Conservation (phyloP, 345 rosid species). For the Eutrema heterophyllum region DNA sequence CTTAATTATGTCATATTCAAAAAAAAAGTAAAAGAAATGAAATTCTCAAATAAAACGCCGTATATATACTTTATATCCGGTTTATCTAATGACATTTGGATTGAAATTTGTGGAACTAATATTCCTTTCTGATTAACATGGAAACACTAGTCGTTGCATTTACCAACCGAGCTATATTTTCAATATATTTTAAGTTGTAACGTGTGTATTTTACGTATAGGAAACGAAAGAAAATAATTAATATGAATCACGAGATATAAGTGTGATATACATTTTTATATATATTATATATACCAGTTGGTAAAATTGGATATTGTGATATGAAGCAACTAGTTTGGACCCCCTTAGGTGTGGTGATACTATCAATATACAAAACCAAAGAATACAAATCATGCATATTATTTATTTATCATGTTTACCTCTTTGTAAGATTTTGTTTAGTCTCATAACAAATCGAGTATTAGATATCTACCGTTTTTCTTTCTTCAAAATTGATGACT, state of each 20-base stretch:
- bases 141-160: slow-evolving; percentile 2
- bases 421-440: background rate
- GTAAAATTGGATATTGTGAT: slow-evolving; percentile 19
- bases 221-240: background rate
- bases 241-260: background rate
- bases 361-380: slow-evolving; percentile 13
- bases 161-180: slow-evolving; percentile 20
- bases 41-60: background rate
- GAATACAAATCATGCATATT: slow-evolving; percentile 9
- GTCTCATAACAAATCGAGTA: background rate
- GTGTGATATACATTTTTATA: background rate
- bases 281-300: background rate
- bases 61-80: background rate
- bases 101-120: background rate
- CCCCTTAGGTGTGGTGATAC: slow-evolving; percentile 24
- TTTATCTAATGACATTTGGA: background rate
- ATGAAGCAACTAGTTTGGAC: slow-evolving; percentile 29
- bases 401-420: background rate
- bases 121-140: background rate
- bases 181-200: slow-evolving; percentile 15
- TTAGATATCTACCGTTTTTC: background rate
- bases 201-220: slow-evolving; percentile 4
- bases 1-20: background rate
- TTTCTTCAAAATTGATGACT: background rate
- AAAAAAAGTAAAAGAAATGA: background rate